phyloP scores from a whole-genome alignment of 331 rosid genomes.

The Acacia pycnantha region DNA sequence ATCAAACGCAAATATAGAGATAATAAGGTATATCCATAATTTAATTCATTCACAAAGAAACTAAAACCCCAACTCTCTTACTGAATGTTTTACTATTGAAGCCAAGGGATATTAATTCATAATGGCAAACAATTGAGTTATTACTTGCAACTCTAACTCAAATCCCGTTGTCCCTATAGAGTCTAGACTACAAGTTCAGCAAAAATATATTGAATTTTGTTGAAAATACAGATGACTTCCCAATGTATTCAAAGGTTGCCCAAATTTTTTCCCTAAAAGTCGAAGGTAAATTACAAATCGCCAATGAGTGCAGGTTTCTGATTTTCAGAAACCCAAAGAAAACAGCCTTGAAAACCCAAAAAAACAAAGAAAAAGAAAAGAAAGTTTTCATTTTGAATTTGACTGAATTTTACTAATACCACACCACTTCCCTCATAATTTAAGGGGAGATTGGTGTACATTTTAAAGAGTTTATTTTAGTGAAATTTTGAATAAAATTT shows the following conservation, averaged over 20 bases:
- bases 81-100: not conserved
- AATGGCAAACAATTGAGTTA: not conserved
- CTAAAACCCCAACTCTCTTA: not conserved
- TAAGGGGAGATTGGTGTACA: not conserved
- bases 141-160: not conserved
- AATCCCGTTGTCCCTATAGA: no score
- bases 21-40: no score
- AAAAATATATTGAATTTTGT: not conserved
- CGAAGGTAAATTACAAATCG: not conserved
- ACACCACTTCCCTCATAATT: not conserved
- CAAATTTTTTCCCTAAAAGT: not conserved
- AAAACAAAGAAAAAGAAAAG: no score
- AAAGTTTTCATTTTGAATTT: not conserved
- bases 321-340: not conserved
- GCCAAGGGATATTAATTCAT: not conserved
- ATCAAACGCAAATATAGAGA: no score
- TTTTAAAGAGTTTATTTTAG: not conserved
- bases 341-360: not conserved
- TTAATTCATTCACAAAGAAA: no score
- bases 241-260: not conserved
- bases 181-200: not conserved
- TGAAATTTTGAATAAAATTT: not conserved
- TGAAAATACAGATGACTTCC: not conserved
- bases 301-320: not conserved
- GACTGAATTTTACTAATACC: not conserved